Evolutionary conservation across 2,329 filamentous ascomycete genomes (phyloP), one percentile per base, ranked within the genome.

Genomic region (Polytolypa hystricis): DNA sequence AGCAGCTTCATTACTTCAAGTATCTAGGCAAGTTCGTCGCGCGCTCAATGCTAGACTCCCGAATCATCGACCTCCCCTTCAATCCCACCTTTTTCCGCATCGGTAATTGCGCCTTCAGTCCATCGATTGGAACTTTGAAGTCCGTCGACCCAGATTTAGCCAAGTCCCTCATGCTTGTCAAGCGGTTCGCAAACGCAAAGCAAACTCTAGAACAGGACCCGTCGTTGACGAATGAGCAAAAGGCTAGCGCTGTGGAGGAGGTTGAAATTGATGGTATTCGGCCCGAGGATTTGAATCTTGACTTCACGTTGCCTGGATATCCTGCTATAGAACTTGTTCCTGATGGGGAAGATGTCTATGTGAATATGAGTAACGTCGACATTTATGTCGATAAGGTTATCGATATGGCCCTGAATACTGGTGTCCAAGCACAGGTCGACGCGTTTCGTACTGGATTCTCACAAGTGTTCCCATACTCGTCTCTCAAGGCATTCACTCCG

Each of bases 1-100:
- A 84, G 48, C 79, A 93, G 27, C 66, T 95, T 21, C 80, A 91
- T 49, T 65, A 94, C 12, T 98, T 94, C 67, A 93, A 81, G 59
- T 81, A 89, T 54, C 78, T 98, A 15, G 91, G 91, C 49, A 96
- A 95, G 55, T 98, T 98, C 57, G 87, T 96, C 32, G 91, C 93
- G 19, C 79, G 91, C 34, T 95, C 91, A 0, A 96, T 98, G 91
- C 80, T 98, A 36, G 91, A 98, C 57, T 95, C 89, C 1, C 77
- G 91, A 37, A 96, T 98, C 55, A 95, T 98, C 48, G 91, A 98
- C 52, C 79, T 98, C 47, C 91, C 89, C 38, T 91, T 98, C 63
- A 98, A 95, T 55, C 84, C 91, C 2, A 93, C 86, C 4, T 95
- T 98, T 66, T 98, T 98, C 77, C 84, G 89, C 40, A 83, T 95